Base-by-base conservation (phyloP, 345 rosid genomes). In the Acer yangbiense region DNA sequence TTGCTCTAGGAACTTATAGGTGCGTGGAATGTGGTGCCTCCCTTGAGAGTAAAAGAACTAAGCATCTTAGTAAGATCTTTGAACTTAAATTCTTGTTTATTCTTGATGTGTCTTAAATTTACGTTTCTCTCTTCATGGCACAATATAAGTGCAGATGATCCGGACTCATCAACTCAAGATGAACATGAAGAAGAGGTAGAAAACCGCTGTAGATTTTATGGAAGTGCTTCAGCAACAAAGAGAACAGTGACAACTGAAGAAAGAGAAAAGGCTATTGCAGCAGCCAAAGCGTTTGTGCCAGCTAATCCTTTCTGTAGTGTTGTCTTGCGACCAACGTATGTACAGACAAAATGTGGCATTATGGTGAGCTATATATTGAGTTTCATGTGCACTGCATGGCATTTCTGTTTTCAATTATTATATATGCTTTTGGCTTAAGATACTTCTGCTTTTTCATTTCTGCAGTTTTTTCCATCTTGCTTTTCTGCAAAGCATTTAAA, bases 191-290 rank as follows among this genome's bases (percentile, higher is more conserved):
- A 80, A 50, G 91, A 87, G 6, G 78, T 73, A 3, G 91, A 89
- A 46, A 83, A 0, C 3, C 4, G 13, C 58, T 54, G 58, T 1
- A 14, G n/a, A 54, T 54, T 86, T 79, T 88, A 85, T 69, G 92
- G 87, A 81, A 90, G 92, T 86, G 93, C 92, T 69, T 88, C 93
- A 41, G 90, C 89, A 6, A 83, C 90, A 82, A 86, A 85, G 83
- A 87, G 94, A 87, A 88, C 90, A 0, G 90, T 87, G 71, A 89
- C 92, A 57, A 88, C 90, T 79, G 94, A 90, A 81, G 94, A 86
- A 63, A 85, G 95, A 80, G 92, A 90, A 81, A 81, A 88, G 62
- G 90, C 88, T 11, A 75, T 91, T 63, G 90, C 83, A 82, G 91
- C 92, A 57, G 91, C 95, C 9, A 87, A 91, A 82, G 77, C 89